A percentile compares a stretch with the other conserved stretches of the same genome.
Conservation (phyloP, 2,329 filamentous ascomycete genomes). For the Ophiostoma sp. region DNA sequence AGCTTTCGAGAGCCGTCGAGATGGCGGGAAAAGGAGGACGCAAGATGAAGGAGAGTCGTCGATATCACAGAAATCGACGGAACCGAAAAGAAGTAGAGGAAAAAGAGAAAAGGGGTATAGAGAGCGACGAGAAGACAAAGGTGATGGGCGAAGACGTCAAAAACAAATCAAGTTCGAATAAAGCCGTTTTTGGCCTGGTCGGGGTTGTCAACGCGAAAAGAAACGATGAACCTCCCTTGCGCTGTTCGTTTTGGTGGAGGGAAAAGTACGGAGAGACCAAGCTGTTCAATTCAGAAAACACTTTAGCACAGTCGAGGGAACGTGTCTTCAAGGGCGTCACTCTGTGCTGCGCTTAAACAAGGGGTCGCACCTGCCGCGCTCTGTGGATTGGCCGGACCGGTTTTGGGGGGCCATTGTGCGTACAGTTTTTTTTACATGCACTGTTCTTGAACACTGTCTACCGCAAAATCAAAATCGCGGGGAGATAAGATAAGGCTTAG, state of each 20-base stretch:
- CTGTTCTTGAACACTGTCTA: neutral
- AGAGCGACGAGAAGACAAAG: constrained; percentile 3
- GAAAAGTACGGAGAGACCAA: constrained; percentile 21
- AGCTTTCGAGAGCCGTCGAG: neutral
- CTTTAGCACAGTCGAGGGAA: neutral
- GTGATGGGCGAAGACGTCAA: neutral
- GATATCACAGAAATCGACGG: neutral
- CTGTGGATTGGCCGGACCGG: constrained; percentile 17
- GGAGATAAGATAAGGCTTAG: neutral
- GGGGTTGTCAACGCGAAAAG: neutral
- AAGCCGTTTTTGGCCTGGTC: neutral
- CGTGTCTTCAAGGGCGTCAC: constrained; percentile 23
- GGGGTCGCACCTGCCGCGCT: constrained; percentile 1
- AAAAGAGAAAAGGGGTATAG: neutral
- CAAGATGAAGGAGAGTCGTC: neutral
- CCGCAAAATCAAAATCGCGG: neutral
- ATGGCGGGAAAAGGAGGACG: neutral
- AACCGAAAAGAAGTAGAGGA: neutral
- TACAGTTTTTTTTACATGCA: neutral
- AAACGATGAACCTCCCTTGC: constrained; percentile 15
- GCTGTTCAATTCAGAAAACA: constrained; percentile 26
- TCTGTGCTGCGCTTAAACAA: constrained; percentile 15
- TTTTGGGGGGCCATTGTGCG: neutral
- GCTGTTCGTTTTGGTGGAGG: neutral
- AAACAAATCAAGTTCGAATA: neutral